Evolutionary conservation across 2,329 filamentous ascomycete species (phyloP).

Genomic region (Mollisia scopiformis): DNA sequence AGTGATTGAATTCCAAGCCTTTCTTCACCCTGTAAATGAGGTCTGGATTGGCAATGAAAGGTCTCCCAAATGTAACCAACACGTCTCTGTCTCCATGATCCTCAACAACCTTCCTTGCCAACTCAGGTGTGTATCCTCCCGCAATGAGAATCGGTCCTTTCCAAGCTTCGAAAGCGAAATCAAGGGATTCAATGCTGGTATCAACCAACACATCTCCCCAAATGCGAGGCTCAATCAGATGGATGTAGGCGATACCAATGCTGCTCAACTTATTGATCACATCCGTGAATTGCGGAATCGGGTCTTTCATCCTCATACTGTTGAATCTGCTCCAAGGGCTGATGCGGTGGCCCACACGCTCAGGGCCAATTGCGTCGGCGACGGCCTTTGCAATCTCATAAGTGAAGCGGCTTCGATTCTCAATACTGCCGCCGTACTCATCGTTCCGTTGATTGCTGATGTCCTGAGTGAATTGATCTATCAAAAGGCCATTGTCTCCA

Average conservation of each 20-base stretch:
- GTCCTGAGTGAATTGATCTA: slow-evolving; percentile 32
- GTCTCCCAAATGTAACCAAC: slow-evolving; percentile 32
- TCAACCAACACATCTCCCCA: too few species aligned
- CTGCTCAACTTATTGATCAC: slow-evolving; percentile 45
- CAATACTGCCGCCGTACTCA: slow-evolving; percentile 30
- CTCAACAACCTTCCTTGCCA: slow-evolving; percentile 39
- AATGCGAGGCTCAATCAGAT: slow-evolving; percentile 56
- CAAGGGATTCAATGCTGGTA: too few species aligned
- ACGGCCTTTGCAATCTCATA: slow-evolving; percentile 53
- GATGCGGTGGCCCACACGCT: slow-evolving; percentile 55
- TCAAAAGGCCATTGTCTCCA: slow-evolving; percentile 31
- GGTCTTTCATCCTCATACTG: slow-evolving; percentile 44
- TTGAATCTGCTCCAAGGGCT: slow-evolving; percentile 63
- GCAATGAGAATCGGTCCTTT: slow-evolving; percentile 19
- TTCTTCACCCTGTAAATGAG: slow-evolving; percentile 33
- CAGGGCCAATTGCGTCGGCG: slow-evolving; percentile 46
- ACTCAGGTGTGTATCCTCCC: slow-evolving; percentile 21
- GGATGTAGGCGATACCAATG: slow-evolving; percentile 52
- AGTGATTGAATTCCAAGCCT: slow-evolving; percentile 12
- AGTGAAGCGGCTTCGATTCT: slow-evolving; percentile 44
- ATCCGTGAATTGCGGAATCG: slow-evolving; percentile 47
- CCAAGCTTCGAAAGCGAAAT: neutral
- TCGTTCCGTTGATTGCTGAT: slow-evolving; percentile 28
- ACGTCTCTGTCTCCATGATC: slow-evolving; percentile 18
- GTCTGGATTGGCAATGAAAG: slow-evolving; percentile 47